Base-by-base conservation (phyloP, 2,329 filamentous ascomycete genomes). In the Beauveria scarabaeidicola region DNA sequence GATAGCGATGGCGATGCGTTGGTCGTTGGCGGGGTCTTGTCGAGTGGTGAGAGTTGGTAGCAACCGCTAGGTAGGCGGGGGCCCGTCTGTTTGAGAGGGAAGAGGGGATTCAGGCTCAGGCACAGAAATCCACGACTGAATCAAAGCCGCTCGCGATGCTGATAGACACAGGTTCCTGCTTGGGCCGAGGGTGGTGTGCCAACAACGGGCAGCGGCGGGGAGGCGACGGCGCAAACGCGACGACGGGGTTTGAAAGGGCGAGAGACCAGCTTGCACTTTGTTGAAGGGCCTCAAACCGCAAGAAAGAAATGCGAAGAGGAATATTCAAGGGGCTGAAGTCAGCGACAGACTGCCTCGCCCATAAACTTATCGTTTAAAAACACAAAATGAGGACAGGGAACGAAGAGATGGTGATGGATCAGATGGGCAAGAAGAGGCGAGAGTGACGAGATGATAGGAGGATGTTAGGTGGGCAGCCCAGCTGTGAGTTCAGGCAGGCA, bases 151-250 rank as follows among this genome's bases (percentile, higher is more conserved):
- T 55, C 52, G 52, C n/a, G 40, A 55, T 46, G 27, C 13, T 55
- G 27, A 7, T 23, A 23, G n/a, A 11, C 17, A 17, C 25, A 27
- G 25, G 40, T 13, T 47, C 43, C 13, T 32, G 43, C 15, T 40
- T 38, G 29, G 29, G 13, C 10, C 13, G 29, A 23, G 41, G n/a
- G 52, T 41, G 44, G 53, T 48, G 19, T 48, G 53, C 44, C 53
- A 57, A 57, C 41, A 47, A 36, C 4, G 15, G 23, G 29, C 6
- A 21, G 46, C 32, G 55, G 46, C 55, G 55, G 55, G 46, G 44
- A 58, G 44, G 55, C n/a, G 19, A 19, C 27, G 57, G 57, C 57
- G 57, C 57, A 59, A 59, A 59, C 57, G 50, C 50, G 43, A 59
- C 50, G 19, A 23, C 44, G 43, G 36, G 32, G 55, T 47, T 51